These are phyloP conservation scores for Eremomyces bilateralis DNA, from an alignment of 495 filamentous ascomycete species.

Conservation along the genomic window DNA sequence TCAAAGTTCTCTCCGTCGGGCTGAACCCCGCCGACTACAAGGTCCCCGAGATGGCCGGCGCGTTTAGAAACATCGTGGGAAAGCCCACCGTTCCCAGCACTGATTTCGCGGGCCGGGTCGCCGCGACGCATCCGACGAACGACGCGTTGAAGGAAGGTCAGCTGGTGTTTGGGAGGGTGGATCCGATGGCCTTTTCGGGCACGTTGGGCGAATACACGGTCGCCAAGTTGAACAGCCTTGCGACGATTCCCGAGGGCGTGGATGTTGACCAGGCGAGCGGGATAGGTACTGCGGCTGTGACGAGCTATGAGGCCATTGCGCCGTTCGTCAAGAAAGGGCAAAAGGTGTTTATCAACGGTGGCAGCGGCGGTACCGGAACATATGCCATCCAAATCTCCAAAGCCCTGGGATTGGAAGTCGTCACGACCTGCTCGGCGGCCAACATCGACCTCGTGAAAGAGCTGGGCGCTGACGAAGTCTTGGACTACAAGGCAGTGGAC, in stretches of 20 bases:
- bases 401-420: conserved; percentile 14
- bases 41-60: conserved; percentile 13
- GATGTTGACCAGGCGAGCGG: conserved; percentile 11
- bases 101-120: conserved; percentile 16
- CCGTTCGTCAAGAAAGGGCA: conserved; percentile 12
- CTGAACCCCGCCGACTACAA: conserved; percentile 18
- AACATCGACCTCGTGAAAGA: conserved; percentile 22
- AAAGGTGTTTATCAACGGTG: conserved; percentile 20
- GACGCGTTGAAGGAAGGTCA: conserved; percentile 10
- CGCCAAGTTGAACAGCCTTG: conserved; percentile 5
- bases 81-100: conserved; percentile 10
- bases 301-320: conserved; percentile 13
- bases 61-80: conserved; percentile 7
- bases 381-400: conserved; percentile 18
- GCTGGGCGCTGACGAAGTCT: conserved; percentile 24
- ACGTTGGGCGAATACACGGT: conserved; percentile 12
- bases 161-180: conserved; percentile 13
- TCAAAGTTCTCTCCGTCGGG: conserved; percentile 14
- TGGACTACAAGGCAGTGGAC: conserved; percentile 31
- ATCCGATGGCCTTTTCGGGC: conserved; percentile 5
- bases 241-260: conserved; percentile 11
- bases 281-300: conserved; percentile 13
- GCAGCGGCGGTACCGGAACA: conserved; percentile 15
- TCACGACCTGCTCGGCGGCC: conserved; percentile 16
- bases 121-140: conserved; percentile 5